Evolutionary conservation across 257 asterid genomes (phyloP), one percentile per base, ranked within the genome.

Genomic region (Lycium ferocissimum): DNA sequence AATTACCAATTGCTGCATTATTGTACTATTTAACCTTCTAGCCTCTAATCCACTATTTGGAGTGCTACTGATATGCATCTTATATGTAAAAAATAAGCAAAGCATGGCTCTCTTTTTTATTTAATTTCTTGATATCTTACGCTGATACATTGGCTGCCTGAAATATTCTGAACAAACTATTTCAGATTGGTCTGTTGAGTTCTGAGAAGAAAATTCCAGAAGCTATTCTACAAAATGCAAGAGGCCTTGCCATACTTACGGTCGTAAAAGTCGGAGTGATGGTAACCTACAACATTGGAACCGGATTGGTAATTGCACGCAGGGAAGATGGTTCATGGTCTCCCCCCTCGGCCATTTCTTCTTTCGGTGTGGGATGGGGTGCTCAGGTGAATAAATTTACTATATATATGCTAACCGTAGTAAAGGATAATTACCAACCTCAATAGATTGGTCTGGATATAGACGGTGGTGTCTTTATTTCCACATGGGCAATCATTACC

Each of bases 291-390:
- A 97, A 94, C 83, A 88, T 97, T 33, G 99, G 99, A 84, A 97
- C 99, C 5, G 99, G 99, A 26, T 83, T 97, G 90, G 98, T 97
- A 80, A 89, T 97, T 91, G 95, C 98, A 70, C 97, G 92, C 65
- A 89, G 95, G 84, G 98, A 94, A 80, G 99, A 97, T 88, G 99
- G 99, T 72, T 89, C 96, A 0, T 97, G 99, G 99, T 97, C 99
- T 81, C 97, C 99, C 51, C 99, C 99, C 40, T 97, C 99, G 61
- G 99, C 99, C 89, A 92, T 97, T 87, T 88, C 98, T 88, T 89
- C 98, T 80, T 91, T 94, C 69, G 99, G 99, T 67, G 89, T 92
- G 15, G 99, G 99, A 87, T 97, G 99, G 99, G 99, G 99, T 76
- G 98, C 96, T 84, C 99, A 97, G 99, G 99, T 97, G 83, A 86